phyloP scores from a whole-genome alignment of 2,329 filamentous ascomycete genomes.

The Calonectria pteridis region DNA sequence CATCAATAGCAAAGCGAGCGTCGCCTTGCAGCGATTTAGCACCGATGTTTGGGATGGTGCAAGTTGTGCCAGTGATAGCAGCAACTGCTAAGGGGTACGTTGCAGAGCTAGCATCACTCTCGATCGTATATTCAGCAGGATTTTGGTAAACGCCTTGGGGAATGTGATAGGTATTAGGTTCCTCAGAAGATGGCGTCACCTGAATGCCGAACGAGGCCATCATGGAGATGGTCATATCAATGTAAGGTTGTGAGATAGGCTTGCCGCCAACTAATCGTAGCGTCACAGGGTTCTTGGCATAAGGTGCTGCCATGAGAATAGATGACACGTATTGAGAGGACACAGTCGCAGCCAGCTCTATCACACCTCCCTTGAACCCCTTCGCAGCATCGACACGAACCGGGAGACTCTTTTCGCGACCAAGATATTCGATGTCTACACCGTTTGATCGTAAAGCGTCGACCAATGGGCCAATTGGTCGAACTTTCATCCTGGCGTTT shows the following conservation, averaged over 20 bases:
- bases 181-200: constrained; percentile 80
- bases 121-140: constrained; percentile 87
- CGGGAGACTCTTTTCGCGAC: constrained; percentile 85
- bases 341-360: constrained; percentile 92
- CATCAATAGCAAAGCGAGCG: constrained; percentile 91
- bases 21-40: constrained; percentile 93
- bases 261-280: constrained; percentile 94
- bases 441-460: constrained; percentile 91
- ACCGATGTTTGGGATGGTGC: constrained; percentile 96
- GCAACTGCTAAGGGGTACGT: constrained; percentile 96
- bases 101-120: constrained; percentile 97
- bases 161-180: constrained; percentile 94
- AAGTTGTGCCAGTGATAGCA: constrained; percentile 94
- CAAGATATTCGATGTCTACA: constrained; percentile 87
- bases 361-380: constrained; percentile 87
- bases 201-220: constrained; percentile 92
- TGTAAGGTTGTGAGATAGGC: constrained; percentile 96
- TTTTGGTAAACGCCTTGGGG: constrained; percentile 87
- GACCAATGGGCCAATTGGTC: constrained; percentile 93
- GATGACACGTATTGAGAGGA: constrained; percentile 99
- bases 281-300: constrained; percentile 93
- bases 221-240: constrained; percentile 99
- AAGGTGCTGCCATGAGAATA: constrained; percentile 95
- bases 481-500: constrained; percentile 95
- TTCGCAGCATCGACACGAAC: constrained; percentile 84